Percentiles rank a stretch among this genome's conserved stretches.
phyloP scores from a whole-genome alignment of 1,284 basidiomycete genomes.

The Papiliotrema terrestris region DNA sequence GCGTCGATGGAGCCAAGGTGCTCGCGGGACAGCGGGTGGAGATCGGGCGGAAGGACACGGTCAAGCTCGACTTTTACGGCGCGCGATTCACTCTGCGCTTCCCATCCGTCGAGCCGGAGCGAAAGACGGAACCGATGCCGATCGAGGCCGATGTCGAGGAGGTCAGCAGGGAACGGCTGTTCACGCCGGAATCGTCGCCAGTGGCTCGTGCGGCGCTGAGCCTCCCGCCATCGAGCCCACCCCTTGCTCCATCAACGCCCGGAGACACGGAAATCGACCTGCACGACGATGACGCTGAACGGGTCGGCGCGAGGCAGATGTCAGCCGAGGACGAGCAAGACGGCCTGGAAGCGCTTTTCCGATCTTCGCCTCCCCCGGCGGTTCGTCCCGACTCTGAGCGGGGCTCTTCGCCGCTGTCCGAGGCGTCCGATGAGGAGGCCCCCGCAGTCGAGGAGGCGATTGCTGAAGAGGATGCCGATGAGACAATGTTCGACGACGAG shows the following conservation, averaged over 20 bases:
- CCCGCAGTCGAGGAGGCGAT: no score
- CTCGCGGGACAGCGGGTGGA: constrained; percentile 24
- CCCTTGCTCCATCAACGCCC: constrained; percentile 12
- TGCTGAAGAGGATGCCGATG: background rate
- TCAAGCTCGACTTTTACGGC: constrained; percentile 44
- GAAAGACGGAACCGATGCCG: constrained; percentile 3
- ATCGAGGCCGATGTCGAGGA: constrained; percentile 4
- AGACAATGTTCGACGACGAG: background rate
- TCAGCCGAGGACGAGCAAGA: background rate
- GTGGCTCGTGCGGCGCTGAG: background rate
- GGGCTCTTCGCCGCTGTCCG: background rate
- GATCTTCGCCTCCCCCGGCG: background rate
- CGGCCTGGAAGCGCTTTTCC: background rate
- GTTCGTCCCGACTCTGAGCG: background rate
- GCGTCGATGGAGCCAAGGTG: constrained; percentile 21
- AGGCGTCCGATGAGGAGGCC: background rate
- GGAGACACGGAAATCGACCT: constrained; percentile 11
- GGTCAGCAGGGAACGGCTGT: constrained; percentile 4
- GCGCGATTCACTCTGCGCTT: constrained; percentile 22
- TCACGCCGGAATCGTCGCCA: constrained; percentile 7
- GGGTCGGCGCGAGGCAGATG: no score
- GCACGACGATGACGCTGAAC: constrained; percentile 1
- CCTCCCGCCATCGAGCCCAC: constrained; percentile 19
- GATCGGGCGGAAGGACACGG: constrained; percentile 4
- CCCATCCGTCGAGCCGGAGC: constrained; percentile 7